A percentile compares a stretch with the other conserved stretches of the same genome.
phyloP scores from a whole-genome alignment of 352 stramenopile genomes.

The Phytophthora brassicae region DNA sequence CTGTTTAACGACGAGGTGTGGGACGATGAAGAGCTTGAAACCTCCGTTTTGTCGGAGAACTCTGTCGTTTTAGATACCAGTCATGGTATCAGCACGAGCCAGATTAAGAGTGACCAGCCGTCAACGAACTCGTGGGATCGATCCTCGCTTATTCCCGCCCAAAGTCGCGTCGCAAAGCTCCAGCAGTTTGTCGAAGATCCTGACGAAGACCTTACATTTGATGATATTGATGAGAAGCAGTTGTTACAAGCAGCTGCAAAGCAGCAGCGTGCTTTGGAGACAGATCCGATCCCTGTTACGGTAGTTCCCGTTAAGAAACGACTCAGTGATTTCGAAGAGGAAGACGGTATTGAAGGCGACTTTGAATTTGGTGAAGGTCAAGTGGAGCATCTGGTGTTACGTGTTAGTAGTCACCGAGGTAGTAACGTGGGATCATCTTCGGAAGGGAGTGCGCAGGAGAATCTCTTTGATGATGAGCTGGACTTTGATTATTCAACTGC shows the following conservation, averaged over 20 bases:
- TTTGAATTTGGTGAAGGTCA: conserved; percentile 29
- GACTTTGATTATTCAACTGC: conserved; percentile 79
- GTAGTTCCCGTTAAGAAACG: conserved; percentile 19
- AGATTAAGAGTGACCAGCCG: conserved; percentile 9
- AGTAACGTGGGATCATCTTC: conserved; percentile 26
- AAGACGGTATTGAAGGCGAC: conserved; percentile 23
- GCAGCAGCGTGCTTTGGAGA: conserved; percentile 32
- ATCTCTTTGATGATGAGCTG: conserved; percentile 80
- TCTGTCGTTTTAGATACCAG: not conserved
- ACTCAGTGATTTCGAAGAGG: conserved; percentile 33
- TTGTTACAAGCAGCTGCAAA: conserved; percentile 49
- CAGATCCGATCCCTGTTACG: conserved; percentile 7
- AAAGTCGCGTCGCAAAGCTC: conserved; percentile 69
- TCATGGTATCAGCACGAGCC: conserved; percentile 3
- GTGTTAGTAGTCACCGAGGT: conserved; percentile 15
- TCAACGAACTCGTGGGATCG: conserved; percentile 54
- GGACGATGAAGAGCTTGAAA: conserved; percentile 48
- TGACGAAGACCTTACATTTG: conserved; percentile 59
- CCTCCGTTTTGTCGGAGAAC: conserved; percentile 5
- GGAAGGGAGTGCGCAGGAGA: conserved; percentile 47
- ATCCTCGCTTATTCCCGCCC: conserved; percentile 58
- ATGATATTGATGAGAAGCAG: conserved; percentile 72
- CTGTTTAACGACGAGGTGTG: conserved; percentile 76
- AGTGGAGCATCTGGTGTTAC: conserved; percentile 24
- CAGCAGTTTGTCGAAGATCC: conserved; percentile 75